Percentiles rank a stretch among this genome's conserved stretches.
phyloP scores from a whole-genome alignment of 1,139 yeast genomes.

The Kurtzmaniella natalensis region DNA sequence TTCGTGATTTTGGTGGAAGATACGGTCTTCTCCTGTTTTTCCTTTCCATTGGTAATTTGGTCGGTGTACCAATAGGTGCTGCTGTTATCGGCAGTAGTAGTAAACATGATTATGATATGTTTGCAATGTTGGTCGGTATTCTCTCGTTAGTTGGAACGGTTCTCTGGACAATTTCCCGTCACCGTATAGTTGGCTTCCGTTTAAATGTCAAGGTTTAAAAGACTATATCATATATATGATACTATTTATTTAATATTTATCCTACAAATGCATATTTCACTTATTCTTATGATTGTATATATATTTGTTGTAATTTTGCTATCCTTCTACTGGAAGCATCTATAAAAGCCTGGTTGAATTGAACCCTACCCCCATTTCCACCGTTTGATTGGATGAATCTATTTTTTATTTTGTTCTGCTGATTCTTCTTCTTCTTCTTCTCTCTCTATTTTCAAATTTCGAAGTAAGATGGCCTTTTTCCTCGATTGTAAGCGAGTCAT shows the following conservation, averaged over 20 bases:
- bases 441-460: too few species aligned
- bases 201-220: slow-evolving; percentile 29
- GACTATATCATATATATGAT: neutral
- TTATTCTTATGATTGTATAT: slow-evolving; percentile 3
- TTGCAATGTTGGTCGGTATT: slow-evolving; percentile 33
- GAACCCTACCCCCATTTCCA: too few species aligned
- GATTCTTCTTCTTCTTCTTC: too few species aligned
- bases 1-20: slow-evolving; percentile 35
- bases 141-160: slow-evolving; percentile 24
- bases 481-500: slow-evolving; percentile 10
- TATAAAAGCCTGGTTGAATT: too few species aligned
- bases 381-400: too few species aligned
- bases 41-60: slow-evolving; percentile 36
- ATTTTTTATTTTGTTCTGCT: too few species aligned
- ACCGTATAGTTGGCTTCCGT: slow-evolving; percentile 27
- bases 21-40: slow-evolving; percentile 37
- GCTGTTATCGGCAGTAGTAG: slow-evolving; percentile 36
- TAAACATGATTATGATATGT: slow-evolving; percentile 26
- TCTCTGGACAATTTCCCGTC: slow-evolving; percentile 32
- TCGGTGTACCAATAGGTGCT: slow-evolving; percentile 44
- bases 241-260: neutral
- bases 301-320: too few species aligned
- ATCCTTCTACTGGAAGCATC: too few species aligned
- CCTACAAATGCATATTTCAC: slow-evolving; percentile 3
- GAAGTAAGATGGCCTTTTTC: neutral